Conservation (phyloP, 2,329 filamentous ascomycete species). For the Fusarium nematophilum region DNA sequence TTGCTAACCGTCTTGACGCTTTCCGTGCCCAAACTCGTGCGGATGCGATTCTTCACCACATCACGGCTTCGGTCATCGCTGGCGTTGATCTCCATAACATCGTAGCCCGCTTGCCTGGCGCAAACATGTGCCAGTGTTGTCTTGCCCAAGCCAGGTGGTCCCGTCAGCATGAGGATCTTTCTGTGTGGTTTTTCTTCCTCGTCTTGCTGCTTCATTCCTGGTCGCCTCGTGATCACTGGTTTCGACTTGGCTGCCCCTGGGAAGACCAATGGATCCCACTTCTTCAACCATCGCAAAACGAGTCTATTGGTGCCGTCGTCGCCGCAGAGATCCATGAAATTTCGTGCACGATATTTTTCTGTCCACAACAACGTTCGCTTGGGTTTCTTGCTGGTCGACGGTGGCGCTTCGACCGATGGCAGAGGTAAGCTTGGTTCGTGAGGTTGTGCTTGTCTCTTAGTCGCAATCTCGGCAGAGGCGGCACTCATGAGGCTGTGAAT, state of each 20-base stretch:
- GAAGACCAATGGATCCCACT: slow-evolving; percentile 94
- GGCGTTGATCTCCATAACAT: slow-evolving; percentile 96
- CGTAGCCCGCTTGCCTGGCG: slow-evolving; percentile 93
- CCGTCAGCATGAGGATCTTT: slow-evolving; percentile 91
- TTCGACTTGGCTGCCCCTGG: slow-evolving; percentile 76
- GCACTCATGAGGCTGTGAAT: slow-evolving; percentile 86
- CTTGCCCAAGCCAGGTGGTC: slow-evolving; percentile 93
- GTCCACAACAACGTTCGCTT: slow-evolving; percentile 82
- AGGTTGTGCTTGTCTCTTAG: slow-evolving; percentile 43
- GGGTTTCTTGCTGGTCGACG: slow-evolving; percentile 50
- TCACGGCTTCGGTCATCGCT: slow-evolving; percentile 92
- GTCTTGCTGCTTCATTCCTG: slow-evolving; percentile 55
- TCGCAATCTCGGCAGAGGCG: slow-evolving; percentile 69
- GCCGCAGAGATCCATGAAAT: slow-evolving; percentile 92
- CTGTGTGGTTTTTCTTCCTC: slow-evolving; percentile 81
- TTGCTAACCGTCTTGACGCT: slow-evolving; percentile 84
- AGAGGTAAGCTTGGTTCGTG: slow-evolving; percentile 49
- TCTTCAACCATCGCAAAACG: slow-evolving; percentile 92
- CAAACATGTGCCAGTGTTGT: slow-evolving; percentile 97
- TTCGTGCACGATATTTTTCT: slow-evolving; percentile 93
- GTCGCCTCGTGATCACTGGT: slow-evolving; percentile 55
- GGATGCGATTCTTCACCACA: slow-evolving; percentile 90
- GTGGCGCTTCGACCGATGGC: slow-evolving; percentile 56
- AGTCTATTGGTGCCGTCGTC: slow-evolving; percentile 93
- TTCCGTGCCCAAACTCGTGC: slow-evolving; percentile 92